A percentile compares a stretch with the other conserved stretches of the same genome.
Evolutionary conservation across 2,329 filamentous ascomycete species (phyloP).

Genomic region (Sporothrix globosa): DNA sequence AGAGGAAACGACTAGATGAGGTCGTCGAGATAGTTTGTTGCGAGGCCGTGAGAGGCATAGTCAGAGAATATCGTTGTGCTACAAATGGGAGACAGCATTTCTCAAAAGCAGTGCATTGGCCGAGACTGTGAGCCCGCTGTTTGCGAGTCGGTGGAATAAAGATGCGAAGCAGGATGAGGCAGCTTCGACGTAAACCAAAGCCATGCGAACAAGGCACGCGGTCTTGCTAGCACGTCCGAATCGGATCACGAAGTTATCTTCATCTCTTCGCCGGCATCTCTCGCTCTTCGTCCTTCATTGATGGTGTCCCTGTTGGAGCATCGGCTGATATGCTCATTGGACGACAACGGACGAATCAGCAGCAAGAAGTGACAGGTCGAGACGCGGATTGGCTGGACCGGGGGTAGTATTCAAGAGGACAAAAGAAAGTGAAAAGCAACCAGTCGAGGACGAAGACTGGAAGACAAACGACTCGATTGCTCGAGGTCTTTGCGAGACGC

Average conservation of each 20-base stretch:
- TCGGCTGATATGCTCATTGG: constrained; percentile 20
- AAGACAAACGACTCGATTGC: not conserved
- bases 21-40: no score
- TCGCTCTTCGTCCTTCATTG: no score
- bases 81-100: not conserved
- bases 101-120: not conserved
- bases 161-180: not conserved
- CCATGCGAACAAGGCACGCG: constrained; percentile 12
- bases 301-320: constrained; percentile 16
- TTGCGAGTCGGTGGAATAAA: not conserved
- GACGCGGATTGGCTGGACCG: constrained; percentile 18
- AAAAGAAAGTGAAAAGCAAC: not conserved
- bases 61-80: not conserved
- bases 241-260: not conserved
- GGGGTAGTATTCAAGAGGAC: not conserved
- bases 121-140: not conserved
- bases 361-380: not conserved
- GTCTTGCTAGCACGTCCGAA: not conserved
- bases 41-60: not conserved
- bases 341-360: constrained; percentile 7
- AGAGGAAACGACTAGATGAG: not conserved
- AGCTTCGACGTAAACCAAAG: not conserved
- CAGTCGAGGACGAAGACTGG: not conserved
- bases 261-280: not conserved
- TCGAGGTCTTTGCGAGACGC: not conserved